phyloP scores from a whole-genome alignment of 169 alveolate genomes.

The Cyclospora cayetanensis region DNA sequence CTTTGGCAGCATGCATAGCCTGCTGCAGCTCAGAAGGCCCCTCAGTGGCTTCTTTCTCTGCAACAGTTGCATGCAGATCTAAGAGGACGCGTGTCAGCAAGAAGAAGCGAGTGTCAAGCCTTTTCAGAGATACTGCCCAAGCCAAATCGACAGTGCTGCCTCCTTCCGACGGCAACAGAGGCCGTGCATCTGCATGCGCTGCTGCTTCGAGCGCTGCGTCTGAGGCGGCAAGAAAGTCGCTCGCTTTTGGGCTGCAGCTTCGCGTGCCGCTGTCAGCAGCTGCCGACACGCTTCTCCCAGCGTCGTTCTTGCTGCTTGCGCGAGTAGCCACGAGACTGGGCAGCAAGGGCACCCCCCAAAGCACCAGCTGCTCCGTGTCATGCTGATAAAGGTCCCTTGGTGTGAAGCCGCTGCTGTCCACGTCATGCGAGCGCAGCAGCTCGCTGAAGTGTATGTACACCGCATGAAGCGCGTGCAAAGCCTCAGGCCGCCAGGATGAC shows the following conservation, averaged over 20 bases:
- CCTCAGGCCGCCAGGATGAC: conserved; percentile 34
- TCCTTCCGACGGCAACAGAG: conserved; percentile 13
- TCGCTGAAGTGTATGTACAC: conserved; percentile 56
- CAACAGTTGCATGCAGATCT: conserved; percentile 5
- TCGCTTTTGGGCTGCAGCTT: background rate
- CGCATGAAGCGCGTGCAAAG: conserved; percentile 37
- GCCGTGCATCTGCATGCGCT: background rate
- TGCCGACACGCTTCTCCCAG: background rate
- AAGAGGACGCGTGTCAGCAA: conserved; percentile 5
- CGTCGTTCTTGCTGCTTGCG: background rate
- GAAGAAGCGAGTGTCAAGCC: conserved; percentile 30
- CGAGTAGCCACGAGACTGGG: background rate
- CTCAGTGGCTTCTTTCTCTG: background rate
- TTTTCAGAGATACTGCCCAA: background rate
- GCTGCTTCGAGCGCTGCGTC: background rate
- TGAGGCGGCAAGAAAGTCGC: background rate
- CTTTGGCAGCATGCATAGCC: background rate
- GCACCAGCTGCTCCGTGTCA: conserved; percentile 31
- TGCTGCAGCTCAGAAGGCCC: background rate
- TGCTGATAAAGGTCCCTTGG: conserved; percentile 1
- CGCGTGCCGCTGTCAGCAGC: conserved; percentile 5
- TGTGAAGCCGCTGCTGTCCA: conserved; percentile 15
- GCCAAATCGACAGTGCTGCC: conserved; percentile 23
- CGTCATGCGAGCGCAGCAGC: background rate
- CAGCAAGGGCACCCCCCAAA: conserved; percentile 17